These are phyloP conservation scores for Escovopsis sp. DNA, from an alignment of 2,329 filamentous ascomycete genomes.

Conservation along the genomic window DNA sequence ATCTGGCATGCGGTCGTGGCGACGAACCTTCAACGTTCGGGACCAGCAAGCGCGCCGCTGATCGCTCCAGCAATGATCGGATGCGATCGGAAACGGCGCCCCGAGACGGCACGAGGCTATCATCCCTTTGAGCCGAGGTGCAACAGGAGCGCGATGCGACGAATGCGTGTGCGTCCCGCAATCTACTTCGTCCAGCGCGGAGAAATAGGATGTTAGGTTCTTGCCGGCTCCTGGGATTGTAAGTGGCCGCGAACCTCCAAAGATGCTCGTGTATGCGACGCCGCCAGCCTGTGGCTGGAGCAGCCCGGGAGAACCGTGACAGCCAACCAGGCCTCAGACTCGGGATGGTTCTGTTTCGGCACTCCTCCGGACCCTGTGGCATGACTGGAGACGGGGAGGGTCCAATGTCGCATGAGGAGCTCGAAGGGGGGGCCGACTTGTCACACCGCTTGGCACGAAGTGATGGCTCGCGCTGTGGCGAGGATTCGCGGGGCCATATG, in stretches of 20 bases:
- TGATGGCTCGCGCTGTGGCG: neutral
- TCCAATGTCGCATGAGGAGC: too few relatives aligned
- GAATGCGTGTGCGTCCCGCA: neutral
- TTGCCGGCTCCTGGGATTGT: neutral
- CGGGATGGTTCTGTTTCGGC: neutral
- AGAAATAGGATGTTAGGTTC: neutral
- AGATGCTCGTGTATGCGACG: neutral
- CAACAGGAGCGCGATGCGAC: neutral
- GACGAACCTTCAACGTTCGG: too few relatives aligned
- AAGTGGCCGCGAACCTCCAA: neutral
- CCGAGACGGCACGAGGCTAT: neutral
- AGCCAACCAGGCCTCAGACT: neutral
- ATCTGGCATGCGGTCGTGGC: too few relatives aligned
- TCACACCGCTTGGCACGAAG: constrained; percentile 4
- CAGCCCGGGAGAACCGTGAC: neutral
- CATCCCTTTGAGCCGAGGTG: neutral
- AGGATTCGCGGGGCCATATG: neutral
- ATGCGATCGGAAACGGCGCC: neutral
- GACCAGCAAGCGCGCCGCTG: neutral
- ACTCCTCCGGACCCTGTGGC: neutral
- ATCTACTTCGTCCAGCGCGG: neutral
- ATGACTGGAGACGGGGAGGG: neutral
- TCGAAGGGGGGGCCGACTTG: neutral
- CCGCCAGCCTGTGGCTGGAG: neutral
- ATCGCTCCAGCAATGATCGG: neutral